Base-by-base conservation (phyloP, 2,329 filamentous ascomycete species). In the Aspergillus viridinutans region DNA sequence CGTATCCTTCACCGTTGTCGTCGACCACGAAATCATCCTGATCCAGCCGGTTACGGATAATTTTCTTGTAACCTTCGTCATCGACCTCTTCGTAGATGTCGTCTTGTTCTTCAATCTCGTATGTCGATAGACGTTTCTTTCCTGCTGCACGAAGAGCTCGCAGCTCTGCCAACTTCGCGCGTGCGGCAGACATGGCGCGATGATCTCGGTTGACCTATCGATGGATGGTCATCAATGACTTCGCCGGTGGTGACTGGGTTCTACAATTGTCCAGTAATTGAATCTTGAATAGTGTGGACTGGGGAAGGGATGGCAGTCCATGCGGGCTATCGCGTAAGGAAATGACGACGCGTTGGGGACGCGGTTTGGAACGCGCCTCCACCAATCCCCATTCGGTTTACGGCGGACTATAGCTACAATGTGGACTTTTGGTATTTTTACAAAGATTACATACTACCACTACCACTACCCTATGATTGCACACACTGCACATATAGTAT, bases 1-100 rank as follows among this genome's bases (percentile, higher is more conserved):
- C 93, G 69, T 99, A 99, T 40, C 94, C 93, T 72, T 93, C 91
- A 69, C 93, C 93, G 78, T 97, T 96, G 78, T 99, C 94, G 78
- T 97, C 94, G 58, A 99, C 92, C 53, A 99, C 93, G 69, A 99
- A 99, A 77, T 99, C 94, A 67, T 99, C 94, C 68, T 96, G 83
- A 70, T 97, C 90, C 52, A 99, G 81, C 49, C 94, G 88, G 55
- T 88, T 86, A 45, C 94, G 85, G 14, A 99, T 92, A 64, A 97
- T 88, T 73, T 95, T 95, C 80, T 97, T 97, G 81, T 99, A 99
- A 52, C 90, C 90, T 69, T 94, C 93, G 68, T 99, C 94, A 70
- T 97, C 92, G 50, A 99, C 92, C 68, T 96, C 92, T 61, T 97
- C 94, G 78, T 97, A 99, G 48, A 99, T 80, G 65, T 90, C 86